Evolutionary conservation across 1,139 yeast species (phyloP), one percentile per base, ranked within the genome.

Genomic region (Kodamaea arcana): DNA sequence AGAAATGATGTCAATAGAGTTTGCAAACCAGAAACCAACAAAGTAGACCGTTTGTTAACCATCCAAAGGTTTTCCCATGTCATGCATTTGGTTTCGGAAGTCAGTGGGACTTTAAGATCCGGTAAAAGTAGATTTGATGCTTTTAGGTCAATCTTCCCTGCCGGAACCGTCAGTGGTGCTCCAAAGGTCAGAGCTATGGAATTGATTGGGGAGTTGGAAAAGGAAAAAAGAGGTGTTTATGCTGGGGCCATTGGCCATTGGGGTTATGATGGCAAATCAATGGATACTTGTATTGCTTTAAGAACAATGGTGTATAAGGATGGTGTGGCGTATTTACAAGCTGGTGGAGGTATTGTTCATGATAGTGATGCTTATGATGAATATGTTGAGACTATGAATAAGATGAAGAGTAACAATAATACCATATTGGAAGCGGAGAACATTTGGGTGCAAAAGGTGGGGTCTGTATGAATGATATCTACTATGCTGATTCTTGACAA

Each of bases 231-330:
- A 53, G 98, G 98, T 29, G 90, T 90, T 11, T 92, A 92, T 55
- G 98, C 98, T 1, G 98, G 98, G 44, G 98, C 98, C 1, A 97
- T 92, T n/a, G 98, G 98, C 9, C 84, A 85, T 58, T 92, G 97
- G 96, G 90, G 95, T 1, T 92, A 88, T 56, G 95, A 87, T 52
- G 87, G 94, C 13, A 79, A 77, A 49, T 75, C 88, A 18, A 92
- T 92, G 97, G 94, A 92, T 55, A 92, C 97, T 1, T 92, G 98
- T 63, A 92, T 92, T 55, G 98, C 98, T 0, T 69, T 92, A 48
- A 77, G 98, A 63, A 92, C 98, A 1, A 92, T 92, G 97, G 92
- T 92, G 27, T 84, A 76, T 53, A 92, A 92, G 56, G 87, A 90
- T 48, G 94, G 94, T 14, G 69, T 76, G 30, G 97, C 96, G 0